phyloP scores from a whole-genome alignment of 768 basidiomycete genomes.

The Mycena leptocephala region DNA sequence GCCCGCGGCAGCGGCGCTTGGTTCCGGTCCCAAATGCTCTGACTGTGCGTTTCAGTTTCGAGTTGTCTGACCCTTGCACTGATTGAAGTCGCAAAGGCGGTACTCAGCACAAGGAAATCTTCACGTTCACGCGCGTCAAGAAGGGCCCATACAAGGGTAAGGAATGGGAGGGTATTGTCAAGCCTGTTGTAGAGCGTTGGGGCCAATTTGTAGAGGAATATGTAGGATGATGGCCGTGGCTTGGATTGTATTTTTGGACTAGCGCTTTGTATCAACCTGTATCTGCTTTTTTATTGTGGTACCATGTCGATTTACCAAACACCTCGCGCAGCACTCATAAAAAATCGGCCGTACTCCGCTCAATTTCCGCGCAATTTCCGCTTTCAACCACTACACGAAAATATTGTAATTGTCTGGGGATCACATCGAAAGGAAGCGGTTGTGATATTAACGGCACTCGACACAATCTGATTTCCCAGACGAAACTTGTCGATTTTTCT shows the following conservation, averaged over 20 bases:
- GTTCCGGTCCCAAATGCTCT: conserved; percentile 51
- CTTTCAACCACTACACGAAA: no score
- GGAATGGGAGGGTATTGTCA: conserved; percentile 85
- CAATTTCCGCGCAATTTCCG: no score
- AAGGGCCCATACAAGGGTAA: conserved; percentile 70
- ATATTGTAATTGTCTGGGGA: no score
- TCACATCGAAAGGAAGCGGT: no score
- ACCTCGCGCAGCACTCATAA: no score
- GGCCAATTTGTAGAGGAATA: conserved; percentile 72
- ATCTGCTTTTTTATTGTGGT: background rate
- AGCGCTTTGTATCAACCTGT: conserved; percentile 5
- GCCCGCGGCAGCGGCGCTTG: conserved; percentile 37
- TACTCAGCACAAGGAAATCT: conserved; percentile 82
- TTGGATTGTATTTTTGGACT: conserved; percentile 6
- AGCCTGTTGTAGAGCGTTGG: conserved; percentile 86
- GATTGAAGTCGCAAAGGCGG: conserved; percentile 61
- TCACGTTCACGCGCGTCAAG: conserved; percentile 74
- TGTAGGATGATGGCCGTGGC: conserved; percentile 47
- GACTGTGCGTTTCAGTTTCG: conserved; percentile 47
- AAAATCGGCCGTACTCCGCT: no score
- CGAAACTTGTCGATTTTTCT: no score
- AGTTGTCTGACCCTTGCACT: background rate
- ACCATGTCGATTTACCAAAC: no score
- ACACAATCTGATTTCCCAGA: no score
- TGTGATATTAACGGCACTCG: no score